phyloP scores from a whole-genome alignment of 2,329 filamentous ascomycete species.

The Xylaria sp. region DNA sequence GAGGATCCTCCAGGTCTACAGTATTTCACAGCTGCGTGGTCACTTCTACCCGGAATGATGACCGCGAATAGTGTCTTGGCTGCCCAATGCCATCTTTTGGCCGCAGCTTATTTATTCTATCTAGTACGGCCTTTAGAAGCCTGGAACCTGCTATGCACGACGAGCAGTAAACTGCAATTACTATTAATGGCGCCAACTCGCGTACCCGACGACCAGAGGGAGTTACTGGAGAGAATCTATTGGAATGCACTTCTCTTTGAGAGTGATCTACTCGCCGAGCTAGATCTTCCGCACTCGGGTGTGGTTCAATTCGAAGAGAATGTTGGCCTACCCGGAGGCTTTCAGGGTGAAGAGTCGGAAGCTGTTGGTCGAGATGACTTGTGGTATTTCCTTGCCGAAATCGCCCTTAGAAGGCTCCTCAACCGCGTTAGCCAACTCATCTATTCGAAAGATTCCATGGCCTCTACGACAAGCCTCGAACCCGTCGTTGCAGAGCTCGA shows the following conservation, averaged over 20 bases:
- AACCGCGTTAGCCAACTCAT: conserved; percentile 84
- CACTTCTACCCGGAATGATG: conserved; percentile 80
- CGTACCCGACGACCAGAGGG: conserved; percentile 75
- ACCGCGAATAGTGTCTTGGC: conserved; percentile 81
- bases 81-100: conserved; percentile 82
- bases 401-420: conserved; percentile 79
- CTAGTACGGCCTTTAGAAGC: conserved; percentile 84
- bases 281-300: conserved; percentile 84
- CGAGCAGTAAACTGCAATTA: conserved; percentile 83
- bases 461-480: conserved; percentile 77
- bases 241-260: conserved; percentile 87
- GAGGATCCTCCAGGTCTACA: conserved; percentile 79
- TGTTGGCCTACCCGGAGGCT: conserved; percentile 80
- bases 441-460: conserved; percentile 78
- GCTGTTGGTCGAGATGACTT: conserved; percentile 78
- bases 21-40: conserved; percentile 86
- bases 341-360: conserved; percentile 75
- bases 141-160: conserved; percentile 82
- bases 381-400: conserved; percentile 89
- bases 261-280: conserved; percentile 80
- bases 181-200: conserved; percentile 78
- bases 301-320: conserved; percentile 85
- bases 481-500: conserved; percentile 84
- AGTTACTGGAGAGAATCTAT: conserved; percentile 81
- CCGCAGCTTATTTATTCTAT: conserved; percentile 85